Percentiles rank a stretch among this genome's conserved stretches.
phyloP scores from a whole-genome alignment of 192 early-diverging fungal genomes.

The Piromyces sp. region DNA sequence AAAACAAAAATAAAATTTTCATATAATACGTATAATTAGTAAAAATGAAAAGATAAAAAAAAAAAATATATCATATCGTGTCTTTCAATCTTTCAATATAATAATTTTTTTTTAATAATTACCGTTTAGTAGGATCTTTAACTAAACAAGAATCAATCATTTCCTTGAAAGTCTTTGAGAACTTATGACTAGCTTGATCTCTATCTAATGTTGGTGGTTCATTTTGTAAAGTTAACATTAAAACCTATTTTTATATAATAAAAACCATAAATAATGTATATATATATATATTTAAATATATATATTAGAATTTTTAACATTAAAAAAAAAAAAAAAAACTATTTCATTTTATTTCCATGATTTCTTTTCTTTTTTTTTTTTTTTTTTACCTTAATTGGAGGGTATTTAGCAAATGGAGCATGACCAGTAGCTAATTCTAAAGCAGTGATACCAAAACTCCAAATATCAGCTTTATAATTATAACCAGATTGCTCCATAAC shows the following conservation, averaged over 20 bases:
- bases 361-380: too few relatives aligned
- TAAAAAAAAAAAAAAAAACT: too few relatives aligned
- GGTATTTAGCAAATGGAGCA: constrained; percentile 75
- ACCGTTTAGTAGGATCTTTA: constrained; percentile 55
- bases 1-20: too few relatives aligned
- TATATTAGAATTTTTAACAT: background rate
- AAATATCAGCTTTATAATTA: constrained; percentile 79
- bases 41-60: too few relatives aligned
- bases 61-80: too few relatives aligned
- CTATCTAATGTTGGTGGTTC: constrained; percentile 71
- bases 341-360: too few relatives aligned
- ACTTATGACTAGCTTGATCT: constrained; percentile 53
- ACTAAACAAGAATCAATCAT: constrained; percentile 68
- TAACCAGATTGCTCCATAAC: constrained; percentile 86
- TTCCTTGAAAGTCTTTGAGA: constrained; percentile 61
- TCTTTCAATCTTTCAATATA: too few relatives aligned
- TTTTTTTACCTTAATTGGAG: constrained; percentile 70
- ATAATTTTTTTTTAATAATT: too few relatives aligned
- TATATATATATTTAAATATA: background rate
- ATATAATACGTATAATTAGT: too few relatives aligned
- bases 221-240: constrained; percentile 74
- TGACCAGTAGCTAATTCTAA: constrained; percentile 72
- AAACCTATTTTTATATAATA: constrained; percentile 23
- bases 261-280: background rate
- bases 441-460: constrained; percentile 79